Percentiles rank a stretch among this genome's conserved stretches.
These are phyloP conservation scores for Pichia manshurica DNA, from an alignment of 805 yeast genomes.

Conservation along the genomic window DNA sequence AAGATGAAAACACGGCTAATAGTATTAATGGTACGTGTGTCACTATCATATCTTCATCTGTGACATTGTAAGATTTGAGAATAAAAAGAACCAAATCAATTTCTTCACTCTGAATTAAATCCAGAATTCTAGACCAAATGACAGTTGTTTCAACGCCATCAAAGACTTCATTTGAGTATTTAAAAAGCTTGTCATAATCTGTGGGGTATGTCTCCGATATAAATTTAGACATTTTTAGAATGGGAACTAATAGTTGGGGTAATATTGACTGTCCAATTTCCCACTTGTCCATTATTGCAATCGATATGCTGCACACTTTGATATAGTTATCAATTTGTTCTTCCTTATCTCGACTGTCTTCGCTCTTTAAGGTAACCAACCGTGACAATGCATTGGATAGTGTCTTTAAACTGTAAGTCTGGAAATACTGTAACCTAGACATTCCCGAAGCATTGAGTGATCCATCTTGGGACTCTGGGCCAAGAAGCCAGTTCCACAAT, in stretches of 20 bases:
- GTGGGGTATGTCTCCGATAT: slow-evolving; percentile 17
- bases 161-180: slow-evolving; percentile 63
- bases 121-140: slow-evolving; percentile 66
- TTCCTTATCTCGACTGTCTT: slow-evolving; percentile 18
- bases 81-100: slow-evolving; percentile 53
- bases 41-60: slow-evolving; percentile 80
- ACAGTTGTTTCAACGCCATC: slow-evolving; percentile 78
- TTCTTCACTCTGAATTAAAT: slow-evolving; percentile 36
- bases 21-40: slow-evolving; percentile 72
- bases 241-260: slow-evolving; percentile 63
- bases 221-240: slow-evolving; percentile 44
- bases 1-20: slow-evolving; percentile 32
- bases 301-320: slow-evolving; percentile 56
- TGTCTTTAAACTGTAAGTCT: slow-evolving; percentile 45
- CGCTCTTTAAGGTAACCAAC: slow-evolving; percentile 32
- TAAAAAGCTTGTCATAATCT: slow-evolving; percentile 41
- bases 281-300: slow-evolving; percentile 87
- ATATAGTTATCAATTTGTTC: slow-evolving; percentile 31
- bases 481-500: slow-evolving; percentile 88
- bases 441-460: not conserved
- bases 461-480: slow-evolving; percentile 42
- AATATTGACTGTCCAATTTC: slow-evolving; percentile 77
- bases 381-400: slow-evolving; percentile 50
- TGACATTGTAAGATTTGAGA: slow-evolving; percentile 59
- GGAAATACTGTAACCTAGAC: slow-evolving; percentile 50